These are phyloP conservation scores for Kazachstania viticola DNA, from an alignment of 805 yeast species.

Conservation along the genomic window DNA sequence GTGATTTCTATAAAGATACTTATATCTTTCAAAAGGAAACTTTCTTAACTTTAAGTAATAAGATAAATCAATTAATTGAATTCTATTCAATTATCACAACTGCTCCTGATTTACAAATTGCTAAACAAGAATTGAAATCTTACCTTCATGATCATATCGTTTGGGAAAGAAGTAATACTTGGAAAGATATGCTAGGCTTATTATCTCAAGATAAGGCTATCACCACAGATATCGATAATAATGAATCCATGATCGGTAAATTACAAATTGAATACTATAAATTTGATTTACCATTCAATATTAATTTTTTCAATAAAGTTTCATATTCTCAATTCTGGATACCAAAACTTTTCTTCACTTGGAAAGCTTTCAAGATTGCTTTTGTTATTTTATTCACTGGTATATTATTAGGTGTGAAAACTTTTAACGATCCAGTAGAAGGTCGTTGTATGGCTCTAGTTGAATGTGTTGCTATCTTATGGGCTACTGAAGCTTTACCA, in stretches of 20 bases:
- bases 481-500: conserved; percentile 96
- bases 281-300: conserved; percentile 24
- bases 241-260: conserved; percentile 18
- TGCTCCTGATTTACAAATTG: conserved; percentile 28
- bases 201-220: conserved; percentile 38
- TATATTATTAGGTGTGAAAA: conserved; percentile 43
- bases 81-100: conserved; percentile 41
- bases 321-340: conserved; percentile 25
- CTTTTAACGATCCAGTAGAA: conserved; percentile 50
- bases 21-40: conserved; percentile 46
- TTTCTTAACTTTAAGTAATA: conserved; percentile 36
- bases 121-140: conserved; percentile 44
- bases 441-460: conserved; percentile 56
- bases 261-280: conserved; percentile 26
- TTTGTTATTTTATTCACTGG: conserved; percentile 42
- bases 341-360: conserved; percentile 38
- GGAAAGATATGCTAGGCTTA: conserved; percentile 88
- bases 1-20: conserved; percentile 35
- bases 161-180: conserved; percentile 92
- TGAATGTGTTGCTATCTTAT: conserved; percentile 54
- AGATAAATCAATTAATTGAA: conserved; percentile 40
- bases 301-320: conserved; percentile 19
- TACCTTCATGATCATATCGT: conserved; percentile 81
- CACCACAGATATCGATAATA: conserved; percentile 16
- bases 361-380: conserved; percentile 38